phyloP scores from a whole-genome alignment of 352 stramenopile species.

The Phytopythium vexans region DNA sequence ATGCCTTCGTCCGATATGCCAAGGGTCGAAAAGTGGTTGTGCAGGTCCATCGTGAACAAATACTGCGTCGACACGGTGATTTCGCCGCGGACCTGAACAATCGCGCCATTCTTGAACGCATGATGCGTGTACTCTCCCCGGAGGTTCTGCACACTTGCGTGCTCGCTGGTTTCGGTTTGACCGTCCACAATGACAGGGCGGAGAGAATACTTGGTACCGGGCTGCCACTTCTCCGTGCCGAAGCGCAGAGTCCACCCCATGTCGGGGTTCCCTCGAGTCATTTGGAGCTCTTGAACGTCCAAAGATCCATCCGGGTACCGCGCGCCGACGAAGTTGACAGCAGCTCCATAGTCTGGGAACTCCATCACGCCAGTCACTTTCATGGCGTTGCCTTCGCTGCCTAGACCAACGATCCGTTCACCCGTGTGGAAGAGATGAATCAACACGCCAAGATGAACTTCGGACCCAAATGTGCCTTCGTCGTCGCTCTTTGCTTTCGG shows the following conservation, averaged over 20 bases:
- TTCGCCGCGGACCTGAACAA: constrained; percentile 66
- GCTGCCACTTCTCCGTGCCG: constrained; percentile 83
- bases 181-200: constrained; percentile 10
- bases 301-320: constrained; percentile 53
- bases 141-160: constrained; percentile 26
- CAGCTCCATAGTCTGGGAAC: constrained; percentile 81
- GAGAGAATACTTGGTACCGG: constrained; percentile 81
- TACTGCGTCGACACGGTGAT: constrained; percentile 62
- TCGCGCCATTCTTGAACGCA: constrained; percentile 47
- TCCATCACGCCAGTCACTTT: constrained; percentile 72
- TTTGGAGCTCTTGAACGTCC: constrained; percentile 75
- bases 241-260: constrained; percentile 89
- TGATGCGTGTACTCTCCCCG: constrained; percentile 55
- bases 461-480: constrained; percentile 68
- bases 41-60: constrained; percentile 84
- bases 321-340: constrained; percentile 59
- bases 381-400: constrained; percentile 1
- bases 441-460: constrained; percentile 77
- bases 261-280: constrained; percentile 76
- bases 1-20: constrained; percentile 71
- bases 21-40: constrained; percentile 80
- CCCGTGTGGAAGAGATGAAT: constrained; percentile 56
- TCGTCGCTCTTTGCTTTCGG: constrained; percentile 70
- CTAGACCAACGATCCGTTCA: not conserved
- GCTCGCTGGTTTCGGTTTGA: not conserved